phyloP scores from a whole-genome alignment of 2,329 filamentous ascomycete genomes.

The Fusarium sp. region DNA sequence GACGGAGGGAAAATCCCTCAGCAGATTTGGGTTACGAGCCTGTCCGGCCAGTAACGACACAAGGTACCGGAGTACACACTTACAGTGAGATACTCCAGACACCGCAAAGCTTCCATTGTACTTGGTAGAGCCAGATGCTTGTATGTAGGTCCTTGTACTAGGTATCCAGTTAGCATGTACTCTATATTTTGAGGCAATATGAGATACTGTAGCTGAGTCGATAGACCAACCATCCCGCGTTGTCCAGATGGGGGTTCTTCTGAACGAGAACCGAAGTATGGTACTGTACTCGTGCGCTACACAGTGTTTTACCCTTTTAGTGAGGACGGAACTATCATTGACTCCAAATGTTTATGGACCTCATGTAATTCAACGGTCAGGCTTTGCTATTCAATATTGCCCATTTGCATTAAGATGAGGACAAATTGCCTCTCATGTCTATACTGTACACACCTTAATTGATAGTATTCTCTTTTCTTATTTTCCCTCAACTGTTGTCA shows the following conservation, averaged over 20 bases:
- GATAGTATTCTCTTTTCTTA: neutral
- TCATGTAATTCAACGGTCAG: conserved; percentile 9
- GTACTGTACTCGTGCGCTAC: no score
- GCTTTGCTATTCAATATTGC: neutral
- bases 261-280: no score
- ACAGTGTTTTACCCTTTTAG: neutral
- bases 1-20: conserved; percentile 47
- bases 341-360: neutral
- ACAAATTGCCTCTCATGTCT: conserved; percentile 5
- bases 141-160: neutral
- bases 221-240: conserved; percentile 24
- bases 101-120: conserved; percentile 22
- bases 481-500: neutral
- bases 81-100: conserved; percentile 9
- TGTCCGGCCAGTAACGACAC: conserved; percentile 37
- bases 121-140: conserved; percentile 20
- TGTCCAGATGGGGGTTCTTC: conserved; percentile 7
- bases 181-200: conserved; percentile 29
- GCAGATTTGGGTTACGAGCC: conserved; percentile 37
- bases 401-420: conserved; percentile 25
- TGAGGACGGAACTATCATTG: neutral
- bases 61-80: conserved; percentile 41
- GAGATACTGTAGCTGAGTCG: neutral
- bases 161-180: neutral
- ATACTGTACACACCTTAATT: neutral